Evolutionary conservation across 2,329 filamentous ascomycete species (phyloP).

Genomic region (Arthroderma sp.): DNA sequence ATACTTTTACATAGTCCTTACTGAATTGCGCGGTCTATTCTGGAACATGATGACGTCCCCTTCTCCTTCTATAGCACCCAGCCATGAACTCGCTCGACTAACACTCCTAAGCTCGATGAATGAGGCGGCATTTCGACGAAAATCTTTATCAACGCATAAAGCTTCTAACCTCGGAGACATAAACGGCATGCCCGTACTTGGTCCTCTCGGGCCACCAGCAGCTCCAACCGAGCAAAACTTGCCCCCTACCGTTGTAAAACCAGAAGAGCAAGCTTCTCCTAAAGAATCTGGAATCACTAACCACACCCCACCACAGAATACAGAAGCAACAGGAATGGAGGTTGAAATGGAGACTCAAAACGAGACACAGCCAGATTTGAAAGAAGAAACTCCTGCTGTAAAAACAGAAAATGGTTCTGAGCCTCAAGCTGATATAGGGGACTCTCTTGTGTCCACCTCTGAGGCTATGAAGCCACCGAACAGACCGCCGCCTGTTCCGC

Average conservation of each 20-base stretch:
- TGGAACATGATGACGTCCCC: conserved; percentile 52
- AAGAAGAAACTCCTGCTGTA: too few species aligned
- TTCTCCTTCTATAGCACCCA: conserved; percentile 52
- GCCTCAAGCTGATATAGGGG: not conserved
- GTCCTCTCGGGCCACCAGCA: conserved; percentile 31
- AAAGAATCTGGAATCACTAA: conserved; percentile 23
- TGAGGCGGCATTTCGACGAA: conserved; percentile 38
- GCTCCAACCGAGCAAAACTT: not conserved
- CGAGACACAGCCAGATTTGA: too few species aligned
- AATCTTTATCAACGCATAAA: conserved; percentile 29
- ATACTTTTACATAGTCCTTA: conserved; percentile 47
- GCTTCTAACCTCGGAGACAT: conserved; percentile 29
- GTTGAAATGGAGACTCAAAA: too few species aligned
- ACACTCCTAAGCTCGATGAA: conserved; percentile 53
- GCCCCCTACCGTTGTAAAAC: not conserved
- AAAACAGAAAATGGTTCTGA: not conserved
- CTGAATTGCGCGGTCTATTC: conserved; percentile 59
- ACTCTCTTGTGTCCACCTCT: not conserved
- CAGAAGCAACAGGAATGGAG: conserved; percentile 6
- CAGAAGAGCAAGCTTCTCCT: conserved; percentile 10
- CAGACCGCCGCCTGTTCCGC: conserved; percentile 47
- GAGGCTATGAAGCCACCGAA: conserved; percentile 25
- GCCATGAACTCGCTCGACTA: conserved; percentile 64
- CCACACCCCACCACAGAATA: conserved; percentile 10
- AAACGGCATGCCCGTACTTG: conserved; percentile 31